Base-by-base conservation (phyloP, 2,329 filamentous ascomycete genomes). In the Alternaria sp. region DNA sequence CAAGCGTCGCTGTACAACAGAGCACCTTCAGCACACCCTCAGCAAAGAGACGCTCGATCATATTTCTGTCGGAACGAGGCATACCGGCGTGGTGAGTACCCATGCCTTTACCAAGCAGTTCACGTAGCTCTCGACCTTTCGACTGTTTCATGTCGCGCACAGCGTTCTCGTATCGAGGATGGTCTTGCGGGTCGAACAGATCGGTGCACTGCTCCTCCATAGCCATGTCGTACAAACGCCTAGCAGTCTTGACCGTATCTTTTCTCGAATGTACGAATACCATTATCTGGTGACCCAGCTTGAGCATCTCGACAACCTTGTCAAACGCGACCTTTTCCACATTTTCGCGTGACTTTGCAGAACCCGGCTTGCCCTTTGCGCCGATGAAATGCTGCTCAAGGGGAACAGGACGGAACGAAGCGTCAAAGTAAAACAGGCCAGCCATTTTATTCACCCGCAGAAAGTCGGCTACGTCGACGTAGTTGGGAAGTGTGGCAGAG, bases 231-330 rank as follows among this genome's bases (percentile, higher is more conserved):
- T 92, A 89, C 27, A 99, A 83, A 82, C 90, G 92, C 67, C 92
- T 90, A 46, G 95, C 94, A 1, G 94, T 96, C 63, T 91, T 87
- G 67, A 97, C 88, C 0, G 96, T 99, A 70, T 99, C 96, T 75
- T 97, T 94, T 27, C 95, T 87, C 1, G 94, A 97, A 78, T 99
- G 96, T 11, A 99, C 96, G 78, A 99, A 99, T 0, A 99, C 94
- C 96, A 99, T 99, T 67, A 99, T 87, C 78, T 99, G 95, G 73
- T 99, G 95, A n/a, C 92, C 94, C 60, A 85, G 84, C 74, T 93
- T 88, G 3, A 99, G 84, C 94, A 99, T 97, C 54, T 95, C 91
- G 68, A 89, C 90, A 48, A 97, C 93, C 76, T 99, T 99, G 68
- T 98, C 94, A 74, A 96, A 99, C 0, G 93, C 89, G 3, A 93